A percentile compares a stretch with the other conserved stretches of the same genome.
These are phyloP conservation scores for Mortierella antarctica DNA, from an alignment of 192 early-diverging fungal genomes.

Conservation along the genomic window DNA sequence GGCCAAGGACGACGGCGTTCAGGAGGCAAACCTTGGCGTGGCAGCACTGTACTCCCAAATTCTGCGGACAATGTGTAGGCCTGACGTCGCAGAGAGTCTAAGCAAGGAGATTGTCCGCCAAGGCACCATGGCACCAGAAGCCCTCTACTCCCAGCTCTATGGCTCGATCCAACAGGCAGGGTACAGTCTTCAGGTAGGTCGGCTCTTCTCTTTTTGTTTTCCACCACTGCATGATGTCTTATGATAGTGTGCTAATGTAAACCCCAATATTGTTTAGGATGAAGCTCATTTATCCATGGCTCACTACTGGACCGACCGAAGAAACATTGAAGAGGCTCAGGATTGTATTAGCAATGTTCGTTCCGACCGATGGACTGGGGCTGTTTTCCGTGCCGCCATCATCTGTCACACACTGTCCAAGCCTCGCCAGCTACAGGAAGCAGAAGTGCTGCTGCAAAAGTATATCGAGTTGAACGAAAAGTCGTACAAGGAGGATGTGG, in stretches of 20 bases:
- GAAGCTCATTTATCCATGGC: constrained; percentile 35
- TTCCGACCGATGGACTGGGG: constrained; percentile 4
- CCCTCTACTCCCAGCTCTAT: constrained; percentile 40
- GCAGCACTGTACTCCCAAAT: constrained; percentile 27
- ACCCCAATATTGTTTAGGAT: constrained; percentile 16
- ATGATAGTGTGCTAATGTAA: not conserved
- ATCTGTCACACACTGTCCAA: constrained; percentile 28
- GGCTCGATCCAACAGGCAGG: constrained; percentile 35
- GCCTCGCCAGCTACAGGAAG: constrained; percentile 40
- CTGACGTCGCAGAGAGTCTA: constrained; percentile 11
- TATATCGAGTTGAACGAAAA: constrained; percentile 9
- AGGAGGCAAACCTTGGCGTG: not conserved
- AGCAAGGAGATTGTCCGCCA: constrained; percentile 31
- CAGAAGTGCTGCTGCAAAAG: constrained; percentile 26
- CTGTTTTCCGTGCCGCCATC: constrained; percentile 27
- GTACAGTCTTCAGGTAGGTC: constrained; percentile 28
- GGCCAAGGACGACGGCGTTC: not conserved
- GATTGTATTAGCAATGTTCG: constrained; percentile 31
- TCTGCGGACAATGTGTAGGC: constrained; percentile 29
- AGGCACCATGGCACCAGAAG: constrained; percentile 37
- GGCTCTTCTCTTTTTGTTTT: too few species aligned
- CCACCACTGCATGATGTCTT: not conserved
- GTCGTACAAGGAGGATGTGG: not conserved
- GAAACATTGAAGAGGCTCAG: constrained; percentile 32
- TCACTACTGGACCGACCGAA: constrained; percentile 26